A percentile compares a stretch with the other conserved stretches of the same genome.
These are phyloP conservation scores for Coccomyxa sp. DNA, from an alignment of 139 green algal species.

Conservation along the genomic window DNA sequence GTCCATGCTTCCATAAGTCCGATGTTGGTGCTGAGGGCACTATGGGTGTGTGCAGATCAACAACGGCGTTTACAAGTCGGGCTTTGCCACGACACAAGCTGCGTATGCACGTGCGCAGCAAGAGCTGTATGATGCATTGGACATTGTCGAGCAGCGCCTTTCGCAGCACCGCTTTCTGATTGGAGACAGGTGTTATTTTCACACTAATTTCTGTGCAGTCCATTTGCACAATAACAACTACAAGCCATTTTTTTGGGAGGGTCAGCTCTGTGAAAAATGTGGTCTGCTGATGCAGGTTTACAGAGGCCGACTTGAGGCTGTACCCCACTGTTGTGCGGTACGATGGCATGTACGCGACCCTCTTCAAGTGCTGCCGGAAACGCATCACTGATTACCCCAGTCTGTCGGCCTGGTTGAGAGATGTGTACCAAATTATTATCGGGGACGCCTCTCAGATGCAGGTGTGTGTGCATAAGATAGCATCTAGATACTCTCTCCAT, in stretches of 20 bases:
- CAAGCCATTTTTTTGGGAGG: neutral
- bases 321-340: conserved; percentile 78
- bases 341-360: conserved; percentile 70
- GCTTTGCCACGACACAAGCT: conserved; percentile 76
- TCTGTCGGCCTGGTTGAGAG: conserved; percentile 71
- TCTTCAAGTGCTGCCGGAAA: conserved; percentile 83
- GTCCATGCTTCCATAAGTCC: too few relatives aligned
- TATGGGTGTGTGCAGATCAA: conserved; percentile 51
- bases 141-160: conserved; percentile 61
- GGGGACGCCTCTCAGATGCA: conserved; percentile 32
- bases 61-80: conserved; percentile 78
- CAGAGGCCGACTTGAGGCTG: conserved; percentile 80
- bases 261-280: neutral
- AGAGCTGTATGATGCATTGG: conserved; percentile 57
- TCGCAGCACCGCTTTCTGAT: conserved; percentile 57
- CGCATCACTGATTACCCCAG: conserved; percentile 73
- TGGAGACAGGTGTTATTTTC: conserved; percentile 50
- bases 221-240: neutral
- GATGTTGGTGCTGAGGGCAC: too few relatives aligned
- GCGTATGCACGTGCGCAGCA: conserved; percentile 64
- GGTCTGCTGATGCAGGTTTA: conserved; percentile 44
- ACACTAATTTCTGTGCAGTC: neutral
- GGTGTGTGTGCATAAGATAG: conserved; percentile 18
- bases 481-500: neutral
- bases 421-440: conserved; percentile 71